Conservation (phyloP, 352 stramenopile genomes). For the Pythium aquatile region DNA sequence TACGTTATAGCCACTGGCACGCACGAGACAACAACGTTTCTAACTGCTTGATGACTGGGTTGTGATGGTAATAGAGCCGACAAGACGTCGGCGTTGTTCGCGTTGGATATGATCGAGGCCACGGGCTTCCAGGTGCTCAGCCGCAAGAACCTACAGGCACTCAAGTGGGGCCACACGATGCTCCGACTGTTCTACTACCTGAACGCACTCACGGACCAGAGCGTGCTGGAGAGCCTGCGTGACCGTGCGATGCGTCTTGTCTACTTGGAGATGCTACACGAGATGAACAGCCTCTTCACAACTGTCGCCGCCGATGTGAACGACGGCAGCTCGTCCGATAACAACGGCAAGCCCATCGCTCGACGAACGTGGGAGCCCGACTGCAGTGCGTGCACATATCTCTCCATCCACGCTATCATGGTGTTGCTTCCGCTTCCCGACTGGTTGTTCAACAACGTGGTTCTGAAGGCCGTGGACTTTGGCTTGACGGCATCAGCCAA, state of each 20-base stretch:
- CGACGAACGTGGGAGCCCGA: conserved; percentile 45
- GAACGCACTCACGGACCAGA: conserved; percentile 61
- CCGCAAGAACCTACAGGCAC: conserved; percentile 73
- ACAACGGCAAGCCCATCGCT: conserved; percentile 3
- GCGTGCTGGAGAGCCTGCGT: conserved; percentile 48
- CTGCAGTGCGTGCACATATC: conserved; percentile 50
- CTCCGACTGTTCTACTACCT: conserved; percentile 79
- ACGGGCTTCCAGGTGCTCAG: conserved; percentile 75
- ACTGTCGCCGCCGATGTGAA: conserved; percentile 34
- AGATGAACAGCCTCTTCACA: conserved; percentile 62
- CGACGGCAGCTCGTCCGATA: conserved; percentile 5
- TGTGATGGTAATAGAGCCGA: conserved; percentile 44
- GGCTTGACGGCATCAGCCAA: conserved; percentile 36
- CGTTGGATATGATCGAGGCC: conserved; percentile 68
- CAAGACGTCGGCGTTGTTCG: conserved; percentile 65
- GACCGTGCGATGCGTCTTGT: conserved; percentile 69
- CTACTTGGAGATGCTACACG: conserved; percentile 63
- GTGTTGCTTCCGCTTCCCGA: conserved; percentile 71
- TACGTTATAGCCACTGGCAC: conserved; percentile 32
- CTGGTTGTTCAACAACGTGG: conserved; percentile 61
- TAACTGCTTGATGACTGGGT: conserved; percentile 3
- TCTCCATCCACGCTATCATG: conserved; percentile 66
- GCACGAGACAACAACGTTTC: background rate
- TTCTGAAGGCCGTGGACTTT: conserved; percentile 57
- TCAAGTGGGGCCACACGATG: conserved; percentile 83